These are phyloP conservation scores for Hemisphaericaspora xylofermentans DNA, from an alignment of 1,139 yeast genomes.

Conservation along the genomic window DNA sequence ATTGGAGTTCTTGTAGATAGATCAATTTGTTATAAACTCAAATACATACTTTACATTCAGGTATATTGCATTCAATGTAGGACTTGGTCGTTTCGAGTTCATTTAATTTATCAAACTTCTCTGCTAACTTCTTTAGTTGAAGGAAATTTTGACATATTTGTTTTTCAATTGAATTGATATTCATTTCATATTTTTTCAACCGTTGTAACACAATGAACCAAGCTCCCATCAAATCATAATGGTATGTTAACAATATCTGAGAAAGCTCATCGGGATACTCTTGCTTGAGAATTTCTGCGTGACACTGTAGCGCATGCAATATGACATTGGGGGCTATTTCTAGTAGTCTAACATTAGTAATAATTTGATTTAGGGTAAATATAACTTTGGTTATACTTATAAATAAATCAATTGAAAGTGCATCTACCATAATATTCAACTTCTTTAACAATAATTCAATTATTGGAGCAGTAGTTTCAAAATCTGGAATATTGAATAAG, in stretches of 20 bases:
- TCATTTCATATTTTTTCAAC: conserved; percentile 8
- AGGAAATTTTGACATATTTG: conserved; percentile 9
- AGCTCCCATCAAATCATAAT: conserved; percentile 34
- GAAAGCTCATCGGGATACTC: conserved; percentile 16
- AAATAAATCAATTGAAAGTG: conserved; percentile 10
- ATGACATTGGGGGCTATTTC: conserved; percentile 11
- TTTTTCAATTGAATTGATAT: background rate
- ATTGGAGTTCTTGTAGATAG: background rate
- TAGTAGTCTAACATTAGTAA: conserved; percentile 27
- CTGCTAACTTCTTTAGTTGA: conserved; percentile 5
- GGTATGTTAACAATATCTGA: conserved; percentile 25
- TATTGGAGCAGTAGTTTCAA: background rate
- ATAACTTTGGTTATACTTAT: conserved; percentile 31
- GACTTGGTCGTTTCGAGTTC: conserved; percentile 10
- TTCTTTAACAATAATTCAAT: conserved; percentile 8
- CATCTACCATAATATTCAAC: conserved; percentile 4
- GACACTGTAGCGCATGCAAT: conserved; percentile 19
- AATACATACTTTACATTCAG: conserved; percentile 1
- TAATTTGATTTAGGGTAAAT: conserved; percentile 29
- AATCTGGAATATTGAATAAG: conserved; percentile 18
- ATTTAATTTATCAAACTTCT: conserved; percentile 5
- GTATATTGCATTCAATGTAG: conserved; percentile 4
- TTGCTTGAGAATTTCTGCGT: conserved; percentile 15
- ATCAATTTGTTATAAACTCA: background rate
- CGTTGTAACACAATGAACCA: conserved; percentile 24